phyloP scores from a whole-genome alignment of 371 early-diverging fungal genomes.

The Mucor plumbeus region DNA sequence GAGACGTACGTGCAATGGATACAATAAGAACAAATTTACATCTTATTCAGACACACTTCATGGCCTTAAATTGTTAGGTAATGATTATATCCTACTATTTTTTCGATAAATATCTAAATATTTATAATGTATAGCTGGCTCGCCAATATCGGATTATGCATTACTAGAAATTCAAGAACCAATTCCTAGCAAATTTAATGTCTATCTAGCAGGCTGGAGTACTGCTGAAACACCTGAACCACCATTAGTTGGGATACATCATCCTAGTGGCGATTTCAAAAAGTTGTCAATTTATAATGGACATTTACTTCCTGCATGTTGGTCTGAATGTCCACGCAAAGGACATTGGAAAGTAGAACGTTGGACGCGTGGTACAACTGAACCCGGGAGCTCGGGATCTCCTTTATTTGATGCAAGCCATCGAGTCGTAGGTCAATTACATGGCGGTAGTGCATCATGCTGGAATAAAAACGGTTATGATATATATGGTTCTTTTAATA shows the following conservation, averaged over 20 bases:
- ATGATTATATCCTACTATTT: neutral
- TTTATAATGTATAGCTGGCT: constrained; percentile 16
- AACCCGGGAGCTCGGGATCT: constrained; percentile 58
- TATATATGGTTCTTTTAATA: constrained; percentile 46
- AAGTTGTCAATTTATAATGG: constrained; percentile 51
- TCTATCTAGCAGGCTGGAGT: constrained; percentile 56
- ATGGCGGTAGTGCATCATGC: constrained; percentile 56
- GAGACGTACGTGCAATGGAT: constrained; percentile 33
- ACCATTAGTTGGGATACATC: constrained; percentile 55
- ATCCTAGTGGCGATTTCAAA: constrained; percentile 56
- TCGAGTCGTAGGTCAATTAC: constrained; percentile 57
- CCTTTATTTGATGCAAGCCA: constrained; percentile 53
- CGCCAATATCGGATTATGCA: constrained; percentile 40
- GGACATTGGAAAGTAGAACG: constrained; percentile 36
- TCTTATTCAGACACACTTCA: constrained; percentile 43
- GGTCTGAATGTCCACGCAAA: constrained; percentile 43
- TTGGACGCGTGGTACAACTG: constrained; percentile 50
- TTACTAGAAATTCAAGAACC: constrained; percentile 55
- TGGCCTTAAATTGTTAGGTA: constrained; percentile 45
- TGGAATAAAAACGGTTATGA: constrained; percentile 51
- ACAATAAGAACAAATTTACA: constrained; percentile 20
- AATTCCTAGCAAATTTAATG: constrained; percentile 53
- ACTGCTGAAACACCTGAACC: constrained; percentile 23
- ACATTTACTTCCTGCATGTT: constrained; percentile 37
- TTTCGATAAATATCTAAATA: neutral